Conservation (phyloP, 202 grass and related monocot species). For the Dendrocalamus latiflorus region DNA sequence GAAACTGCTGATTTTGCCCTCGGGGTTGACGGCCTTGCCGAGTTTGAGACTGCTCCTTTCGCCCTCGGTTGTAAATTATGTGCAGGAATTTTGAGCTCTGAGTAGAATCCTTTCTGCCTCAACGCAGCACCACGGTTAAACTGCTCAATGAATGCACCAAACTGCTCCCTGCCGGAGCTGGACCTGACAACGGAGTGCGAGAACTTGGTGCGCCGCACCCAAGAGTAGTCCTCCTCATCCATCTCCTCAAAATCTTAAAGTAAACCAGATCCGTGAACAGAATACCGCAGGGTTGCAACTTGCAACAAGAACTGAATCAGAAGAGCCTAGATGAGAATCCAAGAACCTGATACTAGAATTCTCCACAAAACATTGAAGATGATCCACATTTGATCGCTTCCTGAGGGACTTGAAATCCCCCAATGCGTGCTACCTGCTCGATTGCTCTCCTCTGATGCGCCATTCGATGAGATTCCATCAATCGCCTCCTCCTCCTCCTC, state of each 20-base stretch:
- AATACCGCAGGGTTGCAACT: background rate
- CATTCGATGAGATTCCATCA: conserved; percentile 20
- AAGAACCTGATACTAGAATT: background rate
- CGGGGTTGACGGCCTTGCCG: conserved; percentile 31
- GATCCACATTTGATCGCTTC: conserved; percentile 6
- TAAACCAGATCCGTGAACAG: background rate
- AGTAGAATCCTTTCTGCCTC: background rate
- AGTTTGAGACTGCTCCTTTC: background rate
- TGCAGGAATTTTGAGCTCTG: conserved; percentile 5
- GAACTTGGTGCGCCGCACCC: conserved; percentile 77
- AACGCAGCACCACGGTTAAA: conserved; percentile 6
- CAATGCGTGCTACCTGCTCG: background rate
- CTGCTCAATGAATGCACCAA: conserved; percentile 29
- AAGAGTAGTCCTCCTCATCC: conserved; percentile 69
- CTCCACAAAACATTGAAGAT: background rate
- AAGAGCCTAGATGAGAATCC: background rate
- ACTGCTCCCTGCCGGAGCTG: conserved; percentile 47
- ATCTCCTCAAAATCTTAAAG: conserved; percentile 32
- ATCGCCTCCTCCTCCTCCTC: background rate
- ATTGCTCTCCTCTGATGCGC: background rate
- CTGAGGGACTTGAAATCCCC: background rate
- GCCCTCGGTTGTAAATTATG: background rate
- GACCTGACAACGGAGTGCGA: conserved; percentile 60
- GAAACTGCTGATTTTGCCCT: conserved; percentile 10
- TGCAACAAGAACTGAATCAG: background rate